Base-by-base conservation (phyloP, 163 green algal genomes). In the Scenedesmus sp. region DNA sequence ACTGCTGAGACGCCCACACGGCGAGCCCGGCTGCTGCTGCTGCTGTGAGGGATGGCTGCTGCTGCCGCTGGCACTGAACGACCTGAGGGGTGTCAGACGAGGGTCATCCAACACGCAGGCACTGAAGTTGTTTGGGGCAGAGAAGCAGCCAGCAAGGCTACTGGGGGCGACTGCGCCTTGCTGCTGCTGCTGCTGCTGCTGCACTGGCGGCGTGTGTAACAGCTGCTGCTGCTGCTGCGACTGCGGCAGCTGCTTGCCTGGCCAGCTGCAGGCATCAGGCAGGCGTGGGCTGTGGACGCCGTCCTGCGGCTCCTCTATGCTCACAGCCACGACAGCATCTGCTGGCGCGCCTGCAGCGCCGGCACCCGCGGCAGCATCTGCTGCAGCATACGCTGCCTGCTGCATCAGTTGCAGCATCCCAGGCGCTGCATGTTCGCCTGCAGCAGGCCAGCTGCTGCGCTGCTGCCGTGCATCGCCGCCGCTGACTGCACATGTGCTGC, bases 271-370 rank as follows among this genome's bases (percentile, higher is more conserved):
- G 30, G 30, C 30, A 7, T 76, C 65, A 76, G 65, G 30, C 65
- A 76, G 40, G 30, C 65, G 65, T 40, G 65, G 44, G 15, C 35
- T 43, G 4, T 33, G 15, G 2, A 86, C 16, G 18, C 81, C 46
- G 13, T 86, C 49, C 24, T 35, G 24, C 12, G 46, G 26, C n/a
- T 37, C 20, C 30, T 86, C 44, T 43, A 86, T 40, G 22, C 81
- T 86, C 3, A 86, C 81, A 73, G 81, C 81, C 20, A 43, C 81
- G 16, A 43, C 81, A 42, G 81, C 81, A 72, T 86, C 81, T 49
- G 81, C 81, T 49, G 46, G 30, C 20, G 5, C 81, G 4, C 13
- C 9, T 65, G 80, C 80, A 44, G 40, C 79, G 6, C 20, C 42
- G 44, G 43, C 46, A 46, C 30, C 33, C 35, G 40, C 72, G 10